These are phyloP conservation scores for Lichtheimia ramosa DNA, from an alignment of 371 early-diverging fungal genomes.

Conservation along the genomic window DNA sequence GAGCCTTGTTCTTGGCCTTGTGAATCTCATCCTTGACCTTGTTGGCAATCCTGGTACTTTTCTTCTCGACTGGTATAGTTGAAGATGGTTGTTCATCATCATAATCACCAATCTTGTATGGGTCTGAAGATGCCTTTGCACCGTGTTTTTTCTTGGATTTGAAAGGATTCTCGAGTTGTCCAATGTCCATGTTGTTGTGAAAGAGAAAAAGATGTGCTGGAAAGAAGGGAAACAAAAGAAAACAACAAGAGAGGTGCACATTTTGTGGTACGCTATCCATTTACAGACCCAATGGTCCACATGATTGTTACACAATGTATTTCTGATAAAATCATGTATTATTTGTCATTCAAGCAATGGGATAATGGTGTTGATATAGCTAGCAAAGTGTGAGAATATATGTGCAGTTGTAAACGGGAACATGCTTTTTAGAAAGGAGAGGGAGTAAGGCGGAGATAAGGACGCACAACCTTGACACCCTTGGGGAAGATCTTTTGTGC, in stretches of 20 bases:
- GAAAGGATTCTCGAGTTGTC: slow-evolving; percentile 34
- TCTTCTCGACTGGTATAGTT: not conserved
- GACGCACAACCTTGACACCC: slow-evolving; percentile 76
- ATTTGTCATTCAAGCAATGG: not conserved
- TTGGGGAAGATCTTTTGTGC: slow-evolving; percentile 81
- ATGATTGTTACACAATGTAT: not conserved
- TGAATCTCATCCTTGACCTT: slow-evolving; percentile 1
- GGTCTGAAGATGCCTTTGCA: not conserved
- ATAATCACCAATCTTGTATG: slow-evolving; percentile 44
- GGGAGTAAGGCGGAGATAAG: slow-evolving; percentile 80
- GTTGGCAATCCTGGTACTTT: slow-evolving; percentile 1
- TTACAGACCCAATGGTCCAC: no score
- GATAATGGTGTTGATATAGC: not conserved
- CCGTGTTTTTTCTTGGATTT: slow-evolving; percentile 14
- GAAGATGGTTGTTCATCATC: slow-evolving; percentile 21
- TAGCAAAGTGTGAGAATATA: not conserved
- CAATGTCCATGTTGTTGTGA: slow-evolving; percentile 37
- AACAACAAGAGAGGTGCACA: not conserved
- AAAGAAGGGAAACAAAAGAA: not conserved
- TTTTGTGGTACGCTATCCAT: no score
- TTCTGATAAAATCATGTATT: not conserved
- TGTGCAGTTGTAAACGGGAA: not conserved
- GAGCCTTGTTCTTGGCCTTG: not conserved
- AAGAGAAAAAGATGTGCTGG: not conserved
- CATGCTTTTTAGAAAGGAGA: slow-evolving; percentile 45